Evolutionary conservation across 2,329 filamentous ascomycete species (phyloP), one percentile per base, ranked within the genome.

Genomic region (Alternaria sp.): DNA sequence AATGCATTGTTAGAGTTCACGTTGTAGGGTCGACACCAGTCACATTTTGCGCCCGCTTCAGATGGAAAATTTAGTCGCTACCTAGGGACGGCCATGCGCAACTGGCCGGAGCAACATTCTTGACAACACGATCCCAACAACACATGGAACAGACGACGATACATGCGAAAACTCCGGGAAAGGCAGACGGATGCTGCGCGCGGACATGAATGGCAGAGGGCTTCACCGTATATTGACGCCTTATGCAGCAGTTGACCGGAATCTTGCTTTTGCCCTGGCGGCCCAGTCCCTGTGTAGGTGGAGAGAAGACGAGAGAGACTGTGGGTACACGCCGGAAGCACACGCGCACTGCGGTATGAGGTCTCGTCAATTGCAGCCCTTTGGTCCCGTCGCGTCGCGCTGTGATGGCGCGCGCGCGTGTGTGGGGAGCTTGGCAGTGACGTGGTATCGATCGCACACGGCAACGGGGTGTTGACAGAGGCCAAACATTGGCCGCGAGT

Each of bases 381-480:
- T 22, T 50, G 32, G 27, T 55, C 58, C 49, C 60, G 62, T 69
- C 60, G 66, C 64, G 65, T 63, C 62, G 64, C 50, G 52, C 30
- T 60, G 57, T 66, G 60, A 63, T 59, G 62, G 63, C 65, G 62
- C 55, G 60, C 52, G 36, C 46, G 46, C 32, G 58, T 20, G 27
- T 45, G 67, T 63, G 68, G 63, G 63, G 56, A 57, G 67, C 71
- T 67, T 70, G 66, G 48, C 41, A 34, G 68, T 75, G 73, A 75
- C 72, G 74, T 76, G 60, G 62, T 67, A 62, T 58, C 55, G 49
- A 63, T 58, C 58, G 51, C 58, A 52, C 64, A 55, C 57, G 63
- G 68, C 70, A 75, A 74, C 71, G 36, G 66, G 58, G 55, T 57
- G 74, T 76, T 76, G 68, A 75, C 70, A 62, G 63, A 67, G 72